These are phyloP conservation scores for Kwoniella dendrophila DNA, from an alignment of 768 basidiomycete species.

Conservation along the genomic window DNA sequence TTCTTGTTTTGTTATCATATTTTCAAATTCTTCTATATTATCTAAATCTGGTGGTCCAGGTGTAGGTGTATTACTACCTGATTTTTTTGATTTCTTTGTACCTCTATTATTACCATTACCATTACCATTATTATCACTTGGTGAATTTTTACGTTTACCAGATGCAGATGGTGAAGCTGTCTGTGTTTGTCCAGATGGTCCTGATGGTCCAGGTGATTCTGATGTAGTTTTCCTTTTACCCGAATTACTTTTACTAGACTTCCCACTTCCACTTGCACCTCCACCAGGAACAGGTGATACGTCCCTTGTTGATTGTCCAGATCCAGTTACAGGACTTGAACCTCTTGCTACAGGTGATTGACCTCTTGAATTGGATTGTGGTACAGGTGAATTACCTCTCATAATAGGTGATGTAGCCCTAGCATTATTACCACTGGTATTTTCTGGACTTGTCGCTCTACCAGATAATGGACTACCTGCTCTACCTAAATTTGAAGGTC, in stretches of 20 bases:
- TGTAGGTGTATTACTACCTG: conserved; percentile 36
- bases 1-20: conserved; percentile 43
- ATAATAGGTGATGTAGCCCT: conserved; percentile 27
- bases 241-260: too few species aligned
- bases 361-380: conserved; percentile 7
- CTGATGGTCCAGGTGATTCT: conserved; percentile 21
- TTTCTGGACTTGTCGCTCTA: conserved; percentile 21
- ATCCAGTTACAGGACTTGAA: conserved; percentile 9
- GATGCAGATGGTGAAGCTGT: not conserved
- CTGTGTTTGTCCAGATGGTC: not conserved
- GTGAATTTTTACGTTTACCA: conserved; percentile 4
- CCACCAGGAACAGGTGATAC: conserved; percentile 16
- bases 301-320: conserved; percentile 15
- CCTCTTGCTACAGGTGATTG: conserved; percentile 11
- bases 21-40: conserved; percentile 38
- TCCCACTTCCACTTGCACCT: conserved; percentile 1
- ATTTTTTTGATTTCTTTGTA: conserved; percentile 44
- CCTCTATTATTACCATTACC: conserved; percentile 7
- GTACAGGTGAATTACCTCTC: conserved; percentile 21
- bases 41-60: conserved; percentile 33
- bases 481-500: conserved; percentile 25
- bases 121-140: not conserved
- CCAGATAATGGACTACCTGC: conserved; percentile 29
- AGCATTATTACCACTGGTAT: not conserved
- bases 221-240: conserved; percentile 25